Evolutionary conservation across 1,284 basidiomycete species (phyloP), one percentile per base, ranked within the genome.

Genomic region (Rhizoctonia solani): DNA sequence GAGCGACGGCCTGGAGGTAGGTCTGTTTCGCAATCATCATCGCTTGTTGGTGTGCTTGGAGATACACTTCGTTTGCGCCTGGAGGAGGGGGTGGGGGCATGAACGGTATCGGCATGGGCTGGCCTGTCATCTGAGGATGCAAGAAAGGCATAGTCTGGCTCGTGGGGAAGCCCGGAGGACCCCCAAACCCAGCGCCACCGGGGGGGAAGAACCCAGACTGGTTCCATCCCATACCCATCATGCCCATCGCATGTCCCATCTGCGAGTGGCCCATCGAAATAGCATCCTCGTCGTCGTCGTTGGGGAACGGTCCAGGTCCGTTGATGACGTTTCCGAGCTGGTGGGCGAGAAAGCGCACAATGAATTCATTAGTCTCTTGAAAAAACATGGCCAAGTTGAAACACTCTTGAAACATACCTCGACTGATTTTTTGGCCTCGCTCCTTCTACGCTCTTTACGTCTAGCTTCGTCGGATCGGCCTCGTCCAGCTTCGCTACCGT

Each of bases 11-110:
- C 79, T 87, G 85, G 76, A 92, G 90, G 74, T 91, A 92, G 1
- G 90, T 86, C 74, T 92, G 91, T 75, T 92, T 92, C 56, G 90
- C 90, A 56, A 81, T 79, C 77, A 89, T 79, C 83, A 93, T 89
- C 1, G 90, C 90, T 68, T 89, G 89, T 73, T 91, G 89, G 74
- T 92, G 90, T 13, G 89, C 90, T 3, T 80, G 85, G 19, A 89
- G 70, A 74, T 85, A 85, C 19, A 75, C 76, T 8, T 90, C 87
- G 19, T 66, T 41, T 4, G 75, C 73, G 72, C 56, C 55, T 19
- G 54, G 71, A 3, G 75, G 71, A 47, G 75, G 77, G 16, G 76
- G 75, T 16, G 76, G 71, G 46, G 58, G 58, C 16, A 61, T 61
- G 29, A 59, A 59, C 9, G 27, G 27, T 49, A 68, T 68, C 9